Percentiles rank a stretch among this genome's conserved stretches.
These are phyloP conservation scores for Verticillium zaregamsianum DNA, from an alignment of 2,329 filamentous ascomycete genomes.

Conservation along the genomic window DNA sequence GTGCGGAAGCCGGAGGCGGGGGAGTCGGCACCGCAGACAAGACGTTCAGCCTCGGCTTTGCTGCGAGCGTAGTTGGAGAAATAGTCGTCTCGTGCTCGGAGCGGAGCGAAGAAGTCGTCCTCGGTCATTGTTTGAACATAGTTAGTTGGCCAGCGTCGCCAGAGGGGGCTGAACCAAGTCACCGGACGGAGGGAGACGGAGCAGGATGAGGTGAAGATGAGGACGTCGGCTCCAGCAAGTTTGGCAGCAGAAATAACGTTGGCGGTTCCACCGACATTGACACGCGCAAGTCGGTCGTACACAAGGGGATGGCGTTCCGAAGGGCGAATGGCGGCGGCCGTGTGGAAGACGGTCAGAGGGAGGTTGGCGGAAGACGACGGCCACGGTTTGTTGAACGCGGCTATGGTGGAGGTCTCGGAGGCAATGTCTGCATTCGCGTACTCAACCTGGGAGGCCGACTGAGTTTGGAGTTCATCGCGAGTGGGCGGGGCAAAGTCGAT, in stretches of 20 bases:
- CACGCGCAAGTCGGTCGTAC: constrained; percentile 38
- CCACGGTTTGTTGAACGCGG: constrained; percentile 46
- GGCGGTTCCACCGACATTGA: constrained; percentile 47
- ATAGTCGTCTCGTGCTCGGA: constrained; percentile 36
- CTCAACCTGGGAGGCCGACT: constrained; percentile 28
- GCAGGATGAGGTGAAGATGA: constrained; percentile 48
- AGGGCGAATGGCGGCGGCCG: constrained; percentile 48
- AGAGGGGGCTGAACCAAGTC: constrained; percentile 38
- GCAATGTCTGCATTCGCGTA: constrained; percentile 48
- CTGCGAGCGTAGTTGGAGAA: constrained; percentile 46
- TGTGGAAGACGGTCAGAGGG: constrained; percentile 55
- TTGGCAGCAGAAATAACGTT: constrained; percentile 45
- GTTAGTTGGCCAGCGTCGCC: constrained; percentile 31
- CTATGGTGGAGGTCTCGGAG: constrained; percentile 34
- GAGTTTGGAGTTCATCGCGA: constrained; percentile 34
- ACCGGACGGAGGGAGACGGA: constrained; percentile 37
- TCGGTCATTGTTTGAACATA: constrained; percentile 42
- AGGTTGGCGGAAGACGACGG: constrained; percentile 29
- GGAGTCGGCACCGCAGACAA: constrained; percentile 40
- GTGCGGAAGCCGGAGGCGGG: constrained; percentile 38
- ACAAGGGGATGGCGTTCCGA: constrained; percentile 40
- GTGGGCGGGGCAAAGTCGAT: constrained; percentile 44
- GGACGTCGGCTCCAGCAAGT: constrained; percentile 39
- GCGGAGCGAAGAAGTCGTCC: constrained; percentile 34
- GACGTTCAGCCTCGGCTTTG: constrained; percentile 47